Percentiles rank a stretch among this genome's conserved stretches.
These are phyloP conservation scores for Liriodendron chinense DNA, from an alignment of 164 flowering plant genomes.

Conservation along the genomic window DNA sequence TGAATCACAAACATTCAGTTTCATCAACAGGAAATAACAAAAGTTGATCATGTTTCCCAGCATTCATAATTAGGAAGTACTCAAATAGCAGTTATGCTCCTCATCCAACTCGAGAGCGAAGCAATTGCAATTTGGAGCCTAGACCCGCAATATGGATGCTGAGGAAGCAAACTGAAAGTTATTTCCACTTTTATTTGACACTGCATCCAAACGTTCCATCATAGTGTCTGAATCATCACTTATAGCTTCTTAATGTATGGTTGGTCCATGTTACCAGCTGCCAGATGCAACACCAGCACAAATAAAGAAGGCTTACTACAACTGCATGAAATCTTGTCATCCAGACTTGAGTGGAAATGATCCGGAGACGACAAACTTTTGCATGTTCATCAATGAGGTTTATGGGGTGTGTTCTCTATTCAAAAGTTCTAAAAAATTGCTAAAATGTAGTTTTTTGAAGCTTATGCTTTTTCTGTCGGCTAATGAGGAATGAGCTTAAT, in stretches of 20 bases:
- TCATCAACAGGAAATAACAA: too few relatives aligned
- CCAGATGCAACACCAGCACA: slow-evolving; percentile 91
- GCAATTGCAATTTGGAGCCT: neutral
- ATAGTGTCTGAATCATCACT: neutral
- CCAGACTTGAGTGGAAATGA: slow-evolving; percentile 94
- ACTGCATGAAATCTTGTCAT: slow-evolving; percentile 95
- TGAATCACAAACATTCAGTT: too few relatives aligned
- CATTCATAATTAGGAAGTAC: neutral
- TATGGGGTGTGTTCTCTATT: slow-evolving; percentile 53
- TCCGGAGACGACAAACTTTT: slow-evolving; percentile 80
- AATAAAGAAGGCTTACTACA: slow-evolving; percentile 88
- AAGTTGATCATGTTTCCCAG: neutral
- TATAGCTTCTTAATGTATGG: neutral
- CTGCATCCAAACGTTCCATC: neutral
- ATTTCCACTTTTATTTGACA: neutral
- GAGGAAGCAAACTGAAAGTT: too few relatives aligned
- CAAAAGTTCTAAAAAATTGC: neutral
- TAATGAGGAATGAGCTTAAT: slow-evolving; percentile 13
- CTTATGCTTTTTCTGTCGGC: neutral
- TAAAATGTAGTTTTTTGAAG: neutral
- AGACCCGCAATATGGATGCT: too few relatives aligned
- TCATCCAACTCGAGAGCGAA: neutral
- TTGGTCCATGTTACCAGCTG: slow-evolving; percentile 38
- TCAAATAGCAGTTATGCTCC: neutral
- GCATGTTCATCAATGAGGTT: slow-evolving; percentile 92